Evolutionary conservation across 2,329 filamentous ascomycete genomes (phyloP).

Genomic region (Colletotrichum musicola): DNA sequence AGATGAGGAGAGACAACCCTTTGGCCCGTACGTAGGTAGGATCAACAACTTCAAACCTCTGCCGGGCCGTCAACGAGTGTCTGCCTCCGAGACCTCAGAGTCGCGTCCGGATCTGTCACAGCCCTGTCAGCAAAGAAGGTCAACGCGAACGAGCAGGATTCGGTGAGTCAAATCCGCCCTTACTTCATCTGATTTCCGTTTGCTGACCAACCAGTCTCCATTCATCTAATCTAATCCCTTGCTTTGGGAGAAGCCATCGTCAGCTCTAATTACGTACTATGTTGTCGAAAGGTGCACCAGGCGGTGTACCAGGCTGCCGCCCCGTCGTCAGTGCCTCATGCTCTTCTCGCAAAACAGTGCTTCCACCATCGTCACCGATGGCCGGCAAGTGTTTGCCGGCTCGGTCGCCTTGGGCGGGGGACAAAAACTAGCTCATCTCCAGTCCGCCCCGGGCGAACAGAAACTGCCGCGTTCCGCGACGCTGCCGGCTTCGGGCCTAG

Average conservation of each 20-base stretch:
- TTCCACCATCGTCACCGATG: neutral
- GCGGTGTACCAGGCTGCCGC: neutral
- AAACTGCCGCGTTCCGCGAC: slow-evolving; percentile 1
- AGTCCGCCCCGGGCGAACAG: neutral
- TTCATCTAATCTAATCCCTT: neutral
- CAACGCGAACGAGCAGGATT: neutral
- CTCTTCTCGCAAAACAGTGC: neutral
- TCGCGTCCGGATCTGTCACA: slow-evolving; percentile 2
- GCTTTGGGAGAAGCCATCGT: neutral
- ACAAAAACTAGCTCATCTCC: neutral
- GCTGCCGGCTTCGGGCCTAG: slow-evolving; percentile 10
- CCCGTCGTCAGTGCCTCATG: neutral
- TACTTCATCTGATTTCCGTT: neutral
- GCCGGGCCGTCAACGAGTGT: slow-evolving; percentile 4
- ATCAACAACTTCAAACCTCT: slow-evolving; percentile 7
- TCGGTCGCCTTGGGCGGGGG: neutral
- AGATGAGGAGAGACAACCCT: slow-evolving; percentile 10
- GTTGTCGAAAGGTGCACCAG: neutral
- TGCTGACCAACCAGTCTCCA: neutral
- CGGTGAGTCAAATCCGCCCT: neutral
- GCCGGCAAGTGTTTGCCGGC: neutral
- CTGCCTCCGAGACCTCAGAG: neutral
- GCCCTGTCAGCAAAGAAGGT: neutral
- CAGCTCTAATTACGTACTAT: neutral
- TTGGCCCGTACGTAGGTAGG: slow-evolving; percentile 16